phyloP scores from a whole-genome alignment of 2,329 filamentous ascomycete species.

The Penicillium sp. region DNA sequence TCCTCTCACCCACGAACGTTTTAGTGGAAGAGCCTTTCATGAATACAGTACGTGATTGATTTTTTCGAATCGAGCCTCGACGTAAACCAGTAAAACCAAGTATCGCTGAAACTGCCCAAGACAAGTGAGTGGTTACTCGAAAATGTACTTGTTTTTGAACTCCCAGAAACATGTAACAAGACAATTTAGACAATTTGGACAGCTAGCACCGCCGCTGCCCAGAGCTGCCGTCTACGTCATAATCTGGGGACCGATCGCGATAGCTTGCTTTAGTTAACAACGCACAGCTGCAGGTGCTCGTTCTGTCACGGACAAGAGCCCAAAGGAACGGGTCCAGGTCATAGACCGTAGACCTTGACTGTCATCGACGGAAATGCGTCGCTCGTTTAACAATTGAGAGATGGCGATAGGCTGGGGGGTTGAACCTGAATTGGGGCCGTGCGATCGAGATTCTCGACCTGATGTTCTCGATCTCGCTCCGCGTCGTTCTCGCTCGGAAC shows the following conservation, averaged over 20 bases:
- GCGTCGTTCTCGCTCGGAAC: neutral
- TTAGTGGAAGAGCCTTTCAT: neutral
- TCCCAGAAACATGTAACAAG: neutral
- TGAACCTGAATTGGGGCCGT: neutral
- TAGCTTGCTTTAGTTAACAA: neutral
- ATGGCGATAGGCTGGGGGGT: neutral
- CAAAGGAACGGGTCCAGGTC: neutral
- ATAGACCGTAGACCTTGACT: neutral
- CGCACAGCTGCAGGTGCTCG: neutral
- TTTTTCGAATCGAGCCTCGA: neutral
- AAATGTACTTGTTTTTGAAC: no score
- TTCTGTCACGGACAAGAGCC: neutral
- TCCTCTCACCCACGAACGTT: neutral
- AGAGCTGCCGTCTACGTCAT: neutral
- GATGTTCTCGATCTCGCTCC: neutral
- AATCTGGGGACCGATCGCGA: neutral
- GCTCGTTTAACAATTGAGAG: neutral
- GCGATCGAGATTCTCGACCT: neutral
- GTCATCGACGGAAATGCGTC: neutral
- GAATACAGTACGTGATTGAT: neutral
- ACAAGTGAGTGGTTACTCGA: no score
- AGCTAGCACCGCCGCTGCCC: no score
- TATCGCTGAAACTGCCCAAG: no score
- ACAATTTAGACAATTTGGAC: no score
- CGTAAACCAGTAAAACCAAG: no score